These are phyloP conservation scores for Microbotryum intermedium DNA, from an alignment of 1,284 basidiomycete species.

Conservation along the genomic window DNA sequence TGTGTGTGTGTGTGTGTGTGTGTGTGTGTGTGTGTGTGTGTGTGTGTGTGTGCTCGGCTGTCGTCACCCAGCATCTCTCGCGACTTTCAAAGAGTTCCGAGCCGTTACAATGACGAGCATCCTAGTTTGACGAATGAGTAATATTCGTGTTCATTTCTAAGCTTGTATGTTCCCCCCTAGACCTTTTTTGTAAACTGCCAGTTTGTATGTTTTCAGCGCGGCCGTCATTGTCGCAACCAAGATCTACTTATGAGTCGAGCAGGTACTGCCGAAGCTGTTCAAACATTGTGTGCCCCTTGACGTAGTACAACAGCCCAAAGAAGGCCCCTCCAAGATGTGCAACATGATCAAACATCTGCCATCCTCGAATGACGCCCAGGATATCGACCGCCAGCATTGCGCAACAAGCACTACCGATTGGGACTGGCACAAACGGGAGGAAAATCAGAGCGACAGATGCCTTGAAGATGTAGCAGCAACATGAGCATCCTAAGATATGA, in stretches of 20 bases:
- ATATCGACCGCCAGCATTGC: constrained; percentile 23
- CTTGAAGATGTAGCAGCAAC: neutral
- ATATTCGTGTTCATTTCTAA: too few relatives aligned
- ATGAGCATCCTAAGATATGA: too few relatives aligned
- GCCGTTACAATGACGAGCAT: constrained; percentile 17
- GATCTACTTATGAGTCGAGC: neutral
- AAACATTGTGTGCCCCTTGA: constrained; percentile 12
- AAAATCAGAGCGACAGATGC: constrained; percentile 32
- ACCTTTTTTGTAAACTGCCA: too few relatives aligned
- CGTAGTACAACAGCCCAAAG: constrained; percentile 14
- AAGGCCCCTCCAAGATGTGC: constrained; percentile 31
- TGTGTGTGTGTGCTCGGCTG: too few relatives aligned
- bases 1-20: too few relatives aligned
- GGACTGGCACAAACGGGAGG: constrained; percentile 32
- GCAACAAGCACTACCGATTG: constrained; percentile 16
- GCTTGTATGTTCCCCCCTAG: too few relatives aligned
- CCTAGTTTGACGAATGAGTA: too few relatives aligned
- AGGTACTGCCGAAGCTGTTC: constrained; percentile 5
- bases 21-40: too few relatives aligned
- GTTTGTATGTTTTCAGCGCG: too few relatives aligned
- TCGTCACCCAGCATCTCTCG: constrained; percentile 18
- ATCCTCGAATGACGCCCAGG: constrained; percentile 30
- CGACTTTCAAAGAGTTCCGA: constrained; percentile 23
- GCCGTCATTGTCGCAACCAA: neutral
- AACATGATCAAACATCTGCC: constrained; percentile 32